Evolutionary conservation across 805 yeast genomes (phyloP).

Genomic region (Barnettozyma wickerhamii): DNA sequence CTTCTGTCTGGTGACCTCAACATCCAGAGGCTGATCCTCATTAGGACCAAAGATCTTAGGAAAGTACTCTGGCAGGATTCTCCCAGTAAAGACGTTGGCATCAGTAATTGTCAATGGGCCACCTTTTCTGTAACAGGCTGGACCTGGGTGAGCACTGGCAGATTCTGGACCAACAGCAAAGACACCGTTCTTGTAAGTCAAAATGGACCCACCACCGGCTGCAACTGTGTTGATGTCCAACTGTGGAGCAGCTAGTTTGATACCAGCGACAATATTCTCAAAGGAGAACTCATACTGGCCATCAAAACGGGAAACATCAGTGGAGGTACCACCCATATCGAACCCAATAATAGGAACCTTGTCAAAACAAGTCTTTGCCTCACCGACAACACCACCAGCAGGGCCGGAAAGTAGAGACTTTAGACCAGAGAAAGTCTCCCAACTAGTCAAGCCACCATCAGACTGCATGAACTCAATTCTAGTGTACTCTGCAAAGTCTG

Average conservation of each 20-base stretch:
- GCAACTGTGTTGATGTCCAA: constrained; percentile 35
- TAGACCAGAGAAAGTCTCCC: constrained; percentile 48
- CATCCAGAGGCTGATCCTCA: constrained; percentile 37
- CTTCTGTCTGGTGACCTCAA: constrained; percentile 29
- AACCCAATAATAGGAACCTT: constrained; percentile 32
- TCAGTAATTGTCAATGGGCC: constrained; percentile 46
- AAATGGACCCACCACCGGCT: constrained; percentile 35
- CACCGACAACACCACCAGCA: constrained; percentile 61
- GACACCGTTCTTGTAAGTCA: constrained; percentile 31
- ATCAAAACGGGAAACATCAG: constrained; percentile 34
- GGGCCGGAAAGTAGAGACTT: constrained; percentile 54
- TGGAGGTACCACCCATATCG: constrained; percentile 40
- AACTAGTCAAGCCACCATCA: constrained; percentile 53
- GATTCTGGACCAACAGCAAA: constrained; percentile 45
- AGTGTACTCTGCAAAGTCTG: constrained; percentile 33
- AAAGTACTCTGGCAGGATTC: constrained; percentile 37
- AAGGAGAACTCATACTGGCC: constrained; percentile 29
- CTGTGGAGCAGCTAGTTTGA: constrained; percentile 38
- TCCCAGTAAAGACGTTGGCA: constrained; percentile 40
- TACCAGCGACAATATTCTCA: constrained; percentile 34
- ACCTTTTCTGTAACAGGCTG: constrained; percentile 44
- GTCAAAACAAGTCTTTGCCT: constrained; percentile 48
- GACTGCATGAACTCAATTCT: constrained; percentile 53
- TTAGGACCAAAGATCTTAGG: constrained; percentile 44
- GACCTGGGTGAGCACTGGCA: constrained; percentile 45